phyloP scores from a whole-genome alignment of 2,329 filamentous ascomycete species.

The Penicillium oxalicum region DNA sequence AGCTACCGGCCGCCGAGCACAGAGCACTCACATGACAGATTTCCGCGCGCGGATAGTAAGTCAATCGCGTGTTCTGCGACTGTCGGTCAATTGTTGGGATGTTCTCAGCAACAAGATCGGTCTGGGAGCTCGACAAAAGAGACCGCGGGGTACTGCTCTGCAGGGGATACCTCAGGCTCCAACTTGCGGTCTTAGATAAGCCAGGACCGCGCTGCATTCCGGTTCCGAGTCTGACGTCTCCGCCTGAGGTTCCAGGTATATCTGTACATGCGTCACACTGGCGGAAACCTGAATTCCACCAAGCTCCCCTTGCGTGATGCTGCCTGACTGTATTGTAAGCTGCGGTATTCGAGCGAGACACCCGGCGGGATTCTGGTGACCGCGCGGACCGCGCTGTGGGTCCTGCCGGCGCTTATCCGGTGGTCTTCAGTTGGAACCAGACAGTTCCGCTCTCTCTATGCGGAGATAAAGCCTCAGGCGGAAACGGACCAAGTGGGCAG shows the following conservation, averaged over 20 bases:
- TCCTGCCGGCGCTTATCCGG: slow-evolving; percentile 1
- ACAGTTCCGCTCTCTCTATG: not conserved
- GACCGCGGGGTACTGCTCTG: slow-evolving; percentile 4
- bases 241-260: too few relatives aligned
- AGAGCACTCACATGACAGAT: not conserved
- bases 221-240: too few relatives aligned
- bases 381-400: slow-evolving; percentile 4
- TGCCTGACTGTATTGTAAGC: too few relatives aligned
- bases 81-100: too few relatives aligned
- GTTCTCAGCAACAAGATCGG: not conserved
- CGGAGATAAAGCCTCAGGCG: not conserved
- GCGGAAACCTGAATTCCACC: too few relatives aligned
- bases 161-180: slow-evolving; percentile 12
- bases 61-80: not conserved
- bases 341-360: too few relatives aligned
- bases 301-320: too few relatives aligned
- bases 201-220: slow-evolving; percentile 6
- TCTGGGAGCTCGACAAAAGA: not conserved
- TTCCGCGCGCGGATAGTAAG: not conserved
- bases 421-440: slow-evolving; percentile 1
- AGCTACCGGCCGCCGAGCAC: not conserved
- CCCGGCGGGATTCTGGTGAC: not conserved
- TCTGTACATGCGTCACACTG: too few relatives aligned
- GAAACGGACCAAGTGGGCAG: not conserved
- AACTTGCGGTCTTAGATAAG: slow-evolving; percentile 10